phyloP scores from a whole-genome alignment of 805 yeast genomes.

The Starmera dryadoides region DNA sequence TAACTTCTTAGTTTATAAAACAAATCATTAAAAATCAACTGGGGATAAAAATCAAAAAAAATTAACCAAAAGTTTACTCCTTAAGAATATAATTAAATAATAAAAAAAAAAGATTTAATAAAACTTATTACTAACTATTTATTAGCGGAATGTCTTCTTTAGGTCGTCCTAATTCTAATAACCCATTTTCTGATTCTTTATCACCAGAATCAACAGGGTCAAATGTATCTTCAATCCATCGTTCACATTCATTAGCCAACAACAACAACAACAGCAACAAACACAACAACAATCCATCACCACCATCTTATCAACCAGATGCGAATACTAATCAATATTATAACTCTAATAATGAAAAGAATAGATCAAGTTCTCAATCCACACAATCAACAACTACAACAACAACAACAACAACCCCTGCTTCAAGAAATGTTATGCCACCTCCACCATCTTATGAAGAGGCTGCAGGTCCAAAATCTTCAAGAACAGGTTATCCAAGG shows the following conservation, averaged over 20 bases:
- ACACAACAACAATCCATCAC: conserved; percentile 4
- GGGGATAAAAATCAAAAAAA: no score
- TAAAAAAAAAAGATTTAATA: no score
- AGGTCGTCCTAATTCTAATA: conserved; percentile 32
- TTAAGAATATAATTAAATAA: not conserved
- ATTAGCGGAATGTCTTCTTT: conserved; percentile 10
- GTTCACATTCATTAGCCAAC: not conserved
- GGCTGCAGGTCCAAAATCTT: conserved; percentile 44
- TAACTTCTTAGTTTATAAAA: no score
- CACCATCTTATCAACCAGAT: conserved; percentile 28
- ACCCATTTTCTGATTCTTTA: conserved; percentile 46
- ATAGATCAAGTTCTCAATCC: not conserved
- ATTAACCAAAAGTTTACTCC: no score
- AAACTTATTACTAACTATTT: not conserved
- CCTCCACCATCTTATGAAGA: conserved; percentile 64
- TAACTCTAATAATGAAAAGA: conserved; percentile 19
- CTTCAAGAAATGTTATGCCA: conserved; percentile 10
- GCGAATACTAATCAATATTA: conserved; percentile 22
- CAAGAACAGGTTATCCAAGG: conserved; percentile 41
- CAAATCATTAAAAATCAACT: no score
- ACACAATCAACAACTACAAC: conserved; percentile 3
- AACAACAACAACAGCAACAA: conserved; percentile 27
- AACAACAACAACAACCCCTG: conserved; percentile 8
- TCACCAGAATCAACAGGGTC: conserved; percentile 28
- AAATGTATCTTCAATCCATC: not conserved